Conservation (phyloP, 2,329 filamentous ascomycete species). For the Emydomyces testavorans region DNA sequence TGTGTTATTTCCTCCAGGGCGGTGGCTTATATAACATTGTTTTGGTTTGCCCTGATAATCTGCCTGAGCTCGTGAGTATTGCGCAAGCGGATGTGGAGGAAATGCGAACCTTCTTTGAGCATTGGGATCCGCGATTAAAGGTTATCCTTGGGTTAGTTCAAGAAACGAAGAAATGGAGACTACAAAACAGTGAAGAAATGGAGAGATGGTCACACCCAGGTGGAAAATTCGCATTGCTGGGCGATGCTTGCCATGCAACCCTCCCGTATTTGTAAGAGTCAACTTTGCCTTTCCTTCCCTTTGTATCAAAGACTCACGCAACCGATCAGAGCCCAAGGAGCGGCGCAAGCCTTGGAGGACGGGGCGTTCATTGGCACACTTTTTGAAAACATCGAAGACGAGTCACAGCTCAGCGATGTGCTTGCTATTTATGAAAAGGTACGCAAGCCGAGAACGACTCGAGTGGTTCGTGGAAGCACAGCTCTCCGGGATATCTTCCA, state of each 20-base stretch:
- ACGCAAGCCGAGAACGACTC: conserved; percentile 47
- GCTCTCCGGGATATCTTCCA: conserved; percentile 52
- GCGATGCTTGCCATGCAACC: conserved; percentile 54
- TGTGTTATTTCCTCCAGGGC: conserved; percentile 50
- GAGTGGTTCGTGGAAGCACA: conserved; percentile 50
- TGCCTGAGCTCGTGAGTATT: conserved; percentile 31
- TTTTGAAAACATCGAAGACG: conserved; percentile 16
- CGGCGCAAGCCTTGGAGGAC: conserved; percentile 25
- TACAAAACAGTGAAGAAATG: conserved; percentile 46
- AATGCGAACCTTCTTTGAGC: conserved; percentile 43
- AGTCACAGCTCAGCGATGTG: conserved; percentile 15
- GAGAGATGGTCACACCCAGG: conserved; percentile 48
- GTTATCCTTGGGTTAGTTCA: conserved; percentile 10
- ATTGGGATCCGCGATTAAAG: conserved; percentile 43
- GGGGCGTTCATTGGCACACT: conserved; percentile 22
- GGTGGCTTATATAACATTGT: conserved; percentile 56
- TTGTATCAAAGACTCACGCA: background rate
- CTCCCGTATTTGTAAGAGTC: conserved; percentile 45
- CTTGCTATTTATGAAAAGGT: conserved; percentile 45
- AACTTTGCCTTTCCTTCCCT: conserved; percentile 24
- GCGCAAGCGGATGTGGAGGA: conserved; percentile 32
- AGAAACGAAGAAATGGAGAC: conserved; percentile 43
- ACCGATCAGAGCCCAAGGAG: conserved; percentile 23
- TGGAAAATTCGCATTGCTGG: conserved; percentile 48
- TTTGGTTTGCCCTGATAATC: conserved; percentile 51